Base-by-base conservation (phyloP, 768 basidiomycete genomes). In the Boletus speciosus region DNA sequence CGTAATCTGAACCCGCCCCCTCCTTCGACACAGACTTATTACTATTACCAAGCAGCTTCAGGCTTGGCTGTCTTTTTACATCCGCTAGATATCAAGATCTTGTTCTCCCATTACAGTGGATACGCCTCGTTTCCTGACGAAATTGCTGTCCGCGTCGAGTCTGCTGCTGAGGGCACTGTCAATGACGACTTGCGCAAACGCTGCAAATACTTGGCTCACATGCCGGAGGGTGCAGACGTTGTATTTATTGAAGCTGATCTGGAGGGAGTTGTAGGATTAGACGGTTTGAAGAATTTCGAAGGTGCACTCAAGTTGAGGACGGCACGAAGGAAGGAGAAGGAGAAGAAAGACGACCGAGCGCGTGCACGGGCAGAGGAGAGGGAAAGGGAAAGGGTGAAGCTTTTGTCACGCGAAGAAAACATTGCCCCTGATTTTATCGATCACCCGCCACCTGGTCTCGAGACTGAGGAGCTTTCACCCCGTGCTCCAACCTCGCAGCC, bases 181-280 rank as follows among this genome's bases (percentile, higher is more conserved):
- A 91, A 96, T 69, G 94, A 95, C 56, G 94, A 97, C 56, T 76
- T 99, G 27, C 85, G 95, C 45, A 90, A 93, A 71, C 86, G 95
- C 32, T 98, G 93, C 78, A 96, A 95, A 68, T 98, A 98, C 70
- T 86, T 99, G 57, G 84, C 84, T 4, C 95, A 98, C 70, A 78
- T 98, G 61, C 91, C 95, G 1, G 86, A 92, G 53, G 86, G 91
- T 41, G 86, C 92, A 36, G 95, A 98, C 64, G 92, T 98, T 42
- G 87, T 93, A 23, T 98, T 98, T 71, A 76, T 98, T 50, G 95
- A 99, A 71, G 84, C 92, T 8, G 88, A 96, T 66, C 74, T 98
- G 16, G 77, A 80, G 53, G 77, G 76, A 7, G 88, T 95, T 35
- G 90, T 98, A 19, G 88, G 92, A 31, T 64, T 66, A 14, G 86